Base-by-base conservation (phyloP, 768 basidiomycete genomes). In the Tricholoma bakamatsutake region DNA sequence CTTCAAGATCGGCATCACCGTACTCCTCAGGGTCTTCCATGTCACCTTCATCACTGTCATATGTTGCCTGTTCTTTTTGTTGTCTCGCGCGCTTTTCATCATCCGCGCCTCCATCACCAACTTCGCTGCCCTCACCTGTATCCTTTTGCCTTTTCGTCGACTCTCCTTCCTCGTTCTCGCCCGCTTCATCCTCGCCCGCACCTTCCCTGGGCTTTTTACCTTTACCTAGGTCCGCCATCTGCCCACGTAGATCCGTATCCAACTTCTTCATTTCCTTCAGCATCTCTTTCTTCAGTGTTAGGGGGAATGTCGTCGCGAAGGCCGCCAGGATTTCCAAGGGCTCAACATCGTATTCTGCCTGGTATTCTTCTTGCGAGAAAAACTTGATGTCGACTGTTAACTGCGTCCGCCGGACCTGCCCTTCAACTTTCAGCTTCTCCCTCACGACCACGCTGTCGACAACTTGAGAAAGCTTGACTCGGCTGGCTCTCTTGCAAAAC, bases 401-500 rank as follows among this genome's bases (percentile, higher is more conserved):
- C 46, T 84, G 80, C 47, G 91, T 90, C 57, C 82, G 80, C 40
- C 95, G 84, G 1, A 85, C 78, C 47, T 82, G 78, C 49, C 82
- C 82, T 57, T 86, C 82, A 27, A 80, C 78, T 13, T 77, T 80
- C 17, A 96, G 76, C 34, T 79, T 77, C 69, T 99, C 95, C 50
- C 80, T 87, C 12, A 99, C 94, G 0, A 74, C 76, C 46, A 96
- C 87, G 50, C 78, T 79, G 59, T 98, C 90, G 51, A 97, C 80
- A 31, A 98, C 75, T 67, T 98, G 92, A 4, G 95, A 89, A 18
- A 98, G 81, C 8, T 88, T 84, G 51, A 98, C 79, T 13, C 84
- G 85, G 60, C 86, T 93, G 15, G 92, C 90, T 54, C 84, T 80
- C 70, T 96, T 96, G 79, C 94, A 92, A 75, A 98, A 98, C 8